Evolutionary conservation across 495 filamentous ascomycete species (phyloP), one percentile per base, ranked within the genome.

Genomic region (Chaetomium fimeti): DNA sequence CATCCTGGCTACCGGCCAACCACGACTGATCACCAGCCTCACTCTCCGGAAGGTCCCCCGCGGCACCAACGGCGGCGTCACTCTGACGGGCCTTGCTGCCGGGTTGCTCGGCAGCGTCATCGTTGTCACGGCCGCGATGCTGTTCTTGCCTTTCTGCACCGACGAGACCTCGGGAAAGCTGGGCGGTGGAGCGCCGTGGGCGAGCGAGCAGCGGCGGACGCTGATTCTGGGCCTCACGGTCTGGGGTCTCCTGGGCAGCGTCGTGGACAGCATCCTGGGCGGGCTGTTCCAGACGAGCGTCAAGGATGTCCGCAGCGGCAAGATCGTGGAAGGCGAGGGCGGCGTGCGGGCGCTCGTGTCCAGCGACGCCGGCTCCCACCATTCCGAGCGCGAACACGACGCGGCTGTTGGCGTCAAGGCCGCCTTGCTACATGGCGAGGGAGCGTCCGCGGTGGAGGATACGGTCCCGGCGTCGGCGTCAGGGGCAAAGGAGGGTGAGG

Each of bases 61-160:
- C 3, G 94, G 94, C 12, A 98, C 95, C 28, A 98, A 98, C 71
- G 94, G 94, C 22, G 94, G 92, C 5, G 88, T 98, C 11, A 93
- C 92, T 0, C 62, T 84, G 2, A 78, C 81, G 20, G 94, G 94
- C 0, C 77, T 94, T 0, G 69, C 80, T 0, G 92, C 92, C 1
- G 94, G 93, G 2, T 71, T 90, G 22, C 71, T 89, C 0, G 94
- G 94, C 1, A 87, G 91, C 7, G 83, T 88, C 49, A 81, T 89
- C 8, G 84, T 97, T 49, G 89, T 89, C 2, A 68, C 85, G 9
- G 82, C 87, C 2, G 81, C 91, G 13, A 78, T 85, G 5, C 56
- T 88, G 20, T 78, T 91, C 29, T 71, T 92, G 15, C 93, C 93
- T 0, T 85, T 91, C 64, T 95, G 91, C 71, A 71, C 66, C 51